Evolutionary conservation across 2,329 filamentous ascomycete species (phyloP), one percentile per base, ranked within the genome.

Genomic region (Lasiodiplodia gonubiensis): DNA sequence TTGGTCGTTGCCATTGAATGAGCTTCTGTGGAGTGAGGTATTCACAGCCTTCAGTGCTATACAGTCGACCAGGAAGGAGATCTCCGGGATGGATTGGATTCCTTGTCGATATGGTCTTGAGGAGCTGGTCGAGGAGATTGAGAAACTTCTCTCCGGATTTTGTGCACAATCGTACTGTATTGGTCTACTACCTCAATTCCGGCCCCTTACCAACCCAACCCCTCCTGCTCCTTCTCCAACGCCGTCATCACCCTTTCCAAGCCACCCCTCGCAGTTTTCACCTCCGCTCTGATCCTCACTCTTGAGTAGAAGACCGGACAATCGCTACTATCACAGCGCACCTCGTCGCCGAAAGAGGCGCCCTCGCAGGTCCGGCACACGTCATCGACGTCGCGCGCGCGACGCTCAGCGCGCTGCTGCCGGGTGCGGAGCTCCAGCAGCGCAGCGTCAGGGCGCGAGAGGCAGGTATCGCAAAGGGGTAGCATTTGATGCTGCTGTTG

Each of bases 271-370:
- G 76, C n/a, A 1, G 67, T 71, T 8, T 49, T 65, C 53, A 78
- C 51, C 52, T 66, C 73, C 16, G 74, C 70, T n/a, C 67, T 69
- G 61, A 92, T 88, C 77, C 88, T 90, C 64, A 88, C 85, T 16
- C 92, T 81, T 37, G 89, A 89, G 79, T 97, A 98, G 72, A 97
- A 98, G 0, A 97, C 92, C 0, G 94, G 91, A 75, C 95, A 99
- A 79, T 97, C 94, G 76, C 92, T 88, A 77, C 92, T 97, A 75
- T 97, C 93, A 75, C 95, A 99, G 49, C 80, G 84, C n/a, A 97
- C 89, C 39, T 91, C 88, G 46, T 97, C 94, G 2, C 88, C 82
- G 70, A 89, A 90, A 3, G 90, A 84, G 21, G 94, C 76, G 0
- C 88, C 89, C 48, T 92, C 89, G 77, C 95, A 99, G 72, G 87